Evolutionary conservation across 116 monocot species (phyloP), one percentile per base, ranked within the genome.

Genomic region (Phalaenopsis hybrid): DNA sequence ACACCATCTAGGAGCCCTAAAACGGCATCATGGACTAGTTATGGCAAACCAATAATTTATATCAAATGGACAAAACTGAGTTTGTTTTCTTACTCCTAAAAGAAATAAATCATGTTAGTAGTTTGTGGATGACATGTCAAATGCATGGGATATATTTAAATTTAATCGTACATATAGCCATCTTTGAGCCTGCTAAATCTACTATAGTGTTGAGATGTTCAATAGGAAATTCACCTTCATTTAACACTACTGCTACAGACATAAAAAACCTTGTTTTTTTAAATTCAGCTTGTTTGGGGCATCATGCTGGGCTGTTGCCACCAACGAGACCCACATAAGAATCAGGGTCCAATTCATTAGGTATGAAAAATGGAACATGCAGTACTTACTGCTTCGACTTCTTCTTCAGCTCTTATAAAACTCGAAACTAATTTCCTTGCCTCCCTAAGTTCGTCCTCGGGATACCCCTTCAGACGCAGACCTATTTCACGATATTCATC

Each of bases 401-500:
- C 94, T 84, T 97, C 94, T 79, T 83, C 94, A 75, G 97, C 63
- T 82, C 79, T 85, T 57, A 97, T 93, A 75, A 97, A 94, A 85
- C 88, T 88, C 77, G 97, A 94, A 57, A 97, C 97, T 65, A 97
- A 78, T 79, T 84, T 87, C 80, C 88, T 91, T 75, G 97, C 97
- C 82, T 93, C 88, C 6, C 87, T 80, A 86, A 93, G 88, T 87
- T 97, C 93, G 86, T 97, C 94, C 69, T 94, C 88, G 59, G 94
- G 87, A 83, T 94, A 97, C 50, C 85, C 93, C 84, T 94, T 97
- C 20, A 97, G 83, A 58, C 97, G 87, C 88, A 85, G 85, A 44
- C 97, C 97, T 74, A 97, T 90, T 82, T 97, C 94, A 74, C 89
- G 86, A 85, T 97, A 97, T 41, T 97, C 97, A 75, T 88, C 77